A percentile compares a stretch with the other conserved stretches of the same genome.
Evolutionary conservation across 257 asterid genomes (phyloP).

Genomic region (Solanum chmielewskii): DNA sequence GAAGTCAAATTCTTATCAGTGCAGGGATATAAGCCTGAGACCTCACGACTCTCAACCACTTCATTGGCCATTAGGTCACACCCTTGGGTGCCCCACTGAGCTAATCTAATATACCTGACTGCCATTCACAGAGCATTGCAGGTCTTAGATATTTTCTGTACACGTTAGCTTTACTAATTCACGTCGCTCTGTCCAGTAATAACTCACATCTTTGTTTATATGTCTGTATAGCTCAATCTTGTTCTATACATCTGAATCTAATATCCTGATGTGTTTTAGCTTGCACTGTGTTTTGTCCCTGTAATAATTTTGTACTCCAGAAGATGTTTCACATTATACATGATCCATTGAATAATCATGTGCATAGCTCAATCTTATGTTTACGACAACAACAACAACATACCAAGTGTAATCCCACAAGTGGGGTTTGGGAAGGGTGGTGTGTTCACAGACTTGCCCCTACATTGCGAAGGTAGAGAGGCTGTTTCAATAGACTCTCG

Average conservation of each 20-base stretch:
- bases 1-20: neutral
- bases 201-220: neutral
- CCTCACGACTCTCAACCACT: neutral
- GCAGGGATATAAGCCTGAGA: neutral
- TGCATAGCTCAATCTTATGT: neutral
- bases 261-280: neutral
- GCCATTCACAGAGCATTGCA: neutral
- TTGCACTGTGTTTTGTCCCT: neutral
- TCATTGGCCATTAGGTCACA: no score
- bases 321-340: neutral
- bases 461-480: neutral
- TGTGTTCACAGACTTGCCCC: neutral
- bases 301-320: neutral
- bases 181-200: neutral
- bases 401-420: neutral
- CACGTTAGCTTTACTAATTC: neutral
- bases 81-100: no score
- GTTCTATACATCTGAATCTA: neutral
- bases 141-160: neutral
- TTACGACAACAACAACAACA: neutral
- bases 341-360: neutral
- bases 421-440: neutral
- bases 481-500: neutral
- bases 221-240: neutral
- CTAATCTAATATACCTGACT: neutral